These are phyloP conservation scores for Dendrothele bispora DNA, from an alignment of 768 basidiomycete species.

Conservation along the genomic window DNA sequence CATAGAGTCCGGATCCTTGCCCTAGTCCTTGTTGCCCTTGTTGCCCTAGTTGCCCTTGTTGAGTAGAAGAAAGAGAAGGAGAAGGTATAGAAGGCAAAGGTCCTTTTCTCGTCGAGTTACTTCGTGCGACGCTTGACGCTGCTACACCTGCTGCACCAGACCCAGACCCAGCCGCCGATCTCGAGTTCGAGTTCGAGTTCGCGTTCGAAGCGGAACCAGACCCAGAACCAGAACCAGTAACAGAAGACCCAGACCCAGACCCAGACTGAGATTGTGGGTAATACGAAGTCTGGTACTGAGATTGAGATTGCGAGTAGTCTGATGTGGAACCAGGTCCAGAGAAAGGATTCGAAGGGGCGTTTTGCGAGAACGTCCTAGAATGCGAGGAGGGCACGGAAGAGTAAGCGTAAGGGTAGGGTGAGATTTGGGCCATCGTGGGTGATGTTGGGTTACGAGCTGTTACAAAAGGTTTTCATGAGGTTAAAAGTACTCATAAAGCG, in stretches of 20 bases:
- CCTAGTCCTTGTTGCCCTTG: conserved; percentile 5
- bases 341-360: no score
- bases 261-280: no score
- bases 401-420: no score
- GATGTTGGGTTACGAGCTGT: no score
- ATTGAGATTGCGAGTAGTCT: no score
- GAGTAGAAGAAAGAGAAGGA: not conserved
- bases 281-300: no score
- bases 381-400: no score
- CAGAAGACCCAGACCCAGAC: not conserved
- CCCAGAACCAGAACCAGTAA: not conserved
- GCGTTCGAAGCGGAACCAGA: not conserved
- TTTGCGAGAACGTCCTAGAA: no score
- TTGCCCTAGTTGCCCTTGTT: conserved; percentile 16
- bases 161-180: not conserved
- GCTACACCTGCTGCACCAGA: not conserved
- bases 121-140: not conserved
- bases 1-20: not conserved
- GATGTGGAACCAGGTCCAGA: no score
- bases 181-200: not conserved
- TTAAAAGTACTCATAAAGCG: no score
- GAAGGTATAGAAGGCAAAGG: not conserved
- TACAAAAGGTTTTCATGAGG: no score
- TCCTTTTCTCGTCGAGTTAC: not conserved
- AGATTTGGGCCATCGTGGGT: no score